Percentiles rank a stretch among this genome's conserved stretches.
Conservation (phyloP, 805 yeast genomes). For the Kurtzmaniella cleridarum region DNA sequence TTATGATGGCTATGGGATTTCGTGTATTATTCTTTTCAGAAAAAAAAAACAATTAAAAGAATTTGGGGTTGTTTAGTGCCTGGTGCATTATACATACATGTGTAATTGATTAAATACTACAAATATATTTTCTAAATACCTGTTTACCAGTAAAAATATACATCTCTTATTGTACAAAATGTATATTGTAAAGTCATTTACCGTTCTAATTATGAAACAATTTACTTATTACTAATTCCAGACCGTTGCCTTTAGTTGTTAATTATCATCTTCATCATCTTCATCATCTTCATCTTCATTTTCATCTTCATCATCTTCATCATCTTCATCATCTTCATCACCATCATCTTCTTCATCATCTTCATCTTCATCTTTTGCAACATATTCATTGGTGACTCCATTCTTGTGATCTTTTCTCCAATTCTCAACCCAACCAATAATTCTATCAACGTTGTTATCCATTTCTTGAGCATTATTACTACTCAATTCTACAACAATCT, state of each 20-base stretch:
- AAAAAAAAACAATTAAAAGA: too few species aligned
- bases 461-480: slow-evolving; percentile 72
- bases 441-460: slow-evolving; percentile 76
- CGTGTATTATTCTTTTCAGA: too few species aligned
- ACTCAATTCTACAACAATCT: slow-evolving; percentile 73
- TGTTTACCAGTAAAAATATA: too few species aligned
- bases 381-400: slow-evolving; percentile 29
- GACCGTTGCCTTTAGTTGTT: too few species aligned
- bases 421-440: slow-evolving; percentile 64
- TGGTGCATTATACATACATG: not conserved
- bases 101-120: too few species aligned
- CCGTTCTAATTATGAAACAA: too few species aligned
- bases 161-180: too few species aligned
- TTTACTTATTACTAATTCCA: too few species aligned
- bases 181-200: too few species aligned
- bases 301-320: slow-evolving; percentile 7
- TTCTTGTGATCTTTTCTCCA: slow-evolving; percentile 58
- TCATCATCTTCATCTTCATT: slow-evolving; percentile 11
- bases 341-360: slow-evolving; percentile 6
- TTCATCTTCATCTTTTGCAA: slow-evolving; percentile 11
- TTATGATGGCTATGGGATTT: slow-evolving; percentile 2
- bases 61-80: not conserved
- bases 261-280: slow-evolving; percentile 8
- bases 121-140: too few species aligned
- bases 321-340: slow-evolving; percentile 10